Evolutionary conservation across 805 yeast genomes (phyloP).

Genomic region (Hanseniaspora taiwanica): DNA sequence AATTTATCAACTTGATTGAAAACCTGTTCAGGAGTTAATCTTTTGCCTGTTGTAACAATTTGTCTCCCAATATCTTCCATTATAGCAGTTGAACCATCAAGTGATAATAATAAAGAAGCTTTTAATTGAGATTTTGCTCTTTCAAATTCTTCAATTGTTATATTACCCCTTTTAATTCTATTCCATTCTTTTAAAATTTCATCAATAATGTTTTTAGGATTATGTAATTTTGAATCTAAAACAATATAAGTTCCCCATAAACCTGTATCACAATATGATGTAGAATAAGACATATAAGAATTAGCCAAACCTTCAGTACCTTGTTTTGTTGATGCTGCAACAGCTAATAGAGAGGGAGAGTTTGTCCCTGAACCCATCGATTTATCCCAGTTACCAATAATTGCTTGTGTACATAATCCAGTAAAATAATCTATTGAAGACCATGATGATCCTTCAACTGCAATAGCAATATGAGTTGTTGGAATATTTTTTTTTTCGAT

Average conservation of each 20-base stretch:
- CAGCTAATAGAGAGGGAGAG: slow-evolving; percentile 75
- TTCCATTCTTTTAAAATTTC: slow-evolving; percentile 82
- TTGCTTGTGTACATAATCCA: slow-evolving; percentile 91
- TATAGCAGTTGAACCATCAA: slow-evolving; percentile 90
- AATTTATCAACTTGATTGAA: slow-evolving; percentile 59
- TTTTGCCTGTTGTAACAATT: slow-evolving; percentile 79
- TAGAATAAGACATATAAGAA: slow-evolving; percentile 91
- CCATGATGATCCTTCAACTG: slow-evolving; percentile 98
- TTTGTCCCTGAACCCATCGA: slow-evolving; percentile 72
- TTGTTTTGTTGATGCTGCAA: slow-evolving; percentile 42
- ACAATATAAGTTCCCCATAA: slow-evolving; percentile 93
- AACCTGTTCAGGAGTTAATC: slow-evolving; percentile 34
- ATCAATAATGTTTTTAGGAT: slow-evolving; percentile 54
- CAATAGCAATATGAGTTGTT: slow-evolving; percentile 80
- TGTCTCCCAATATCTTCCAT: slow-evolving; percentile 98
- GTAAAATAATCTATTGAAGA: slow-evolving; percentile 89
- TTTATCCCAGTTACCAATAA: slow-evolving; percentile 96
- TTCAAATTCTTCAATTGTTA: slow-evolving; percentile 76
- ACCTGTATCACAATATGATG: slow-evolving; percentile 95
- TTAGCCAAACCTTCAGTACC: slow-evolving; percentile 64
- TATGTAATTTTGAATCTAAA: slow-evolving; percentile 47
- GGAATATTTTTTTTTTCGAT: slow-evolving; percentile 75
- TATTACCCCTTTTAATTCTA: slow-evolving; percentile 63
- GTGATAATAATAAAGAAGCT: slow-evolving; percentile 76
- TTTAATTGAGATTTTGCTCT: slow-evolving; percentile 91